Evolutionary conservation across 1,284 basidiomycete species (phyloP), one percentile per base, ranked within the genome.

Genomic region (Fistulinella cinereoalba): DNA sequence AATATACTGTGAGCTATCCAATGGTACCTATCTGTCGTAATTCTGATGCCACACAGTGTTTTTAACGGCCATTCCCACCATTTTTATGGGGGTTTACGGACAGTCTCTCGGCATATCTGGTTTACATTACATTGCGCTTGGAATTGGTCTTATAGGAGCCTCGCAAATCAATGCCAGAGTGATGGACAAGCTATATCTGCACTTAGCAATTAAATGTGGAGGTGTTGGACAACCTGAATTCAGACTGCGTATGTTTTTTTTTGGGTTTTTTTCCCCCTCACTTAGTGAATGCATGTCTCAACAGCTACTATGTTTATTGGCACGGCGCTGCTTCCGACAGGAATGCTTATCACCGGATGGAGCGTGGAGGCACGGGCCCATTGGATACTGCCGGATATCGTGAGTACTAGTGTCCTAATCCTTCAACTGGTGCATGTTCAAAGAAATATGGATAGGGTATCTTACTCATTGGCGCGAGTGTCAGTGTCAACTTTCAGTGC

Each of bases 301-400:
- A 28, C 40, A 83, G 83, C 81, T 0, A 67, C 77, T 3, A 78
- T 89, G 73, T 56, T 87, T 21, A 72, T 79, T 0, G 81, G 80
- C 0, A 74, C 76, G 0, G 50, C 81, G 2, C 11, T 79, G 2
- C 69, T 85, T 6, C 78, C 81, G 0, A 64, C 76, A 1, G 87
- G 86, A 1, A 62, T 88, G 7, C 61, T 89, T 18, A 65, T 88
- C 11, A 66, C 76, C 1, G 86, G 87, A 12, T 90, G 86, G 86
- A 71, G 77, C 0, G 80, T 79, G 5, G 57, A 83, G 41, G 62
- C 71, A 1, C 61, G 66, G 21, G 57, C 77, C 0, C 79, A 79
- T 51, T 89, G 86, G 86, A 80, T 88, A 47, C 80, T 67, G 1
- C 76, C 81, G 0, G 83, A 87, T 53, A 73, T 86, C 34, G 82